A percentile compares a stretch with the other conserved stretches of the same genome.
These are phyloP conservation scores for Tolypocladium ovalisporum DNA, from an alignment of 2,329 filamentous ascomycete species.

Conservation along the genomic window DNA sequence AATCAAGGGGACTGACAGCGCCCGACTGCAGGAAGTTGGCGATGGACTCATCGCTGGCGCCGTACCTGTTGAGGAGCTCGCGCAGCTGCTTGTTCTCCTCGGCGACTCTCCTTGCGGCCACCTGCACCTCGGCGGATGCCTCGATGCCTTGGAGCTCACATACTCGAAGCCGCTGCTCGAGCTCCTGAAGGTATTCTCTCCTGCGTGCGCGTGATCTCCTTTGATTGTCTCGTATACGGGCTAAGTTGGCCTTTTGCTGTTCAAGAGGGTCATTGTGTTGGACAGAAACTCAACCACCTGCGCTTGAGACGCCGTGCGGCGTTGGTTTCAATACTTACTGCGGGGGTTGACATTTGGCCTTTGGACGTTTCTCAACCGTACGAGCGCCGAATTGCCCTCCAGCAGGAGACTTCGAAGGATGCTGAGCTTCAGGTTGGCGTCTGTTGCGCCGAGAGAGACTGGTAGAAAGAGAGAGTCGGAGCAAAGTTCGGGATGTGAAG, in stretches of 20 bases:
- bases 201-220: constrained; percentile 62
- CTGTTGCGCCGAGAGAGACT: background rate
- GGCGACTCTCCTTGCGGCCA: constrained; percentile 55
- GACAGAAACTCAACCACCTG: background rate
- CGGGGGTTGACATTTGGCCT: constrained; percentile 12
- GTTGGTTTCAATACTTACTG: constrained; percentile 6
- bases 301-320: background rate
- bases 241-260: constrained; percentile 28
- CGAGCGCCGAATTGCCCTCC: background rate
- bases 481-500: too few species aligned
- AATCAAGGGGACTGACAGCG: constrained; percentile 4
- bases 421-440: background rate
- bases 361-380: background rate
- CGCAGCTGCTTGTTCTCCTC: constrained; percentile 59
- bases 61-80: constrained; percentile 44
- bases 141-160: constrained; percentile 57
- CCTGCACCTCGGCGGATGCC: constrained; percentile 61
- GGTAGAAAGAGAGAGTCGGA: background rate
- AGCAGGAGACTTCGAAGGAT: background rate
- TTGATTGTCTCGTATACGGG: constrained; percentile 66
- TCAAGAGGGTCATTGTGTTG: background rate
- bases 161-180: constrained; percentile 49
- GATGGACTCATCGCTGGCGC: constrained; percentile 46
- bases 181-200: constrained; percentile 61
- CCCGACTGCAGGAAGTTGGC: constrained; percentile 24